Evolutionary conservation across 495 filamentous ascomycete genomes (phyloP), one percentile per base, ranked within the genome.

Genomic region (Chaetomium fimeti): DNA sequence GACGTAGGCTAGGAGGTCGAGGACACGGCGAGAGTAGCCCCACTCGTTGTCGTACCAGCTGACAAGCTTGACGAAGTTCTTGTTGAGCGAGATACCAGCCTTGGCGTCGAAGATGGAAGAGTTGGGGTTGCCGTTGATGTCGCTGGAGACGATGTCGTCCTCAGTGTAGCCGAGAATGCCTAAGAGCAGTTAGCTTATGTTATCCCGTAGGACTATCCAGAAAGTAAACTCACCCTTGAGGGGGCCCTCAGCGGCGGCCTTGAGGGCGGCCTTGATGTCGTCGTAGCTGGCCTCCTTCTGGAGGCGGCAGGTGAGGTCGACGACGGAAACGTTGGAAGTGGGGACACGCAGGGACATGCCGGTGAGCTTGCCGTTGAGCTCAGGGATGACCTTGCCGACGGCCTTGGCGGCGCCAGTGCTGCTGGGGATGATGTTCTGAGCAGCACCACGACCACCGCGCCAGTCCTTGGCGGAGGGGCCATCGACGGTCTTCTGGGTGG

Each of bases 331-430:
- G 84, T 98, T 98, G 84, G 91, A 81, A 74, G 94, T 98, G 61
- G 94, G 94, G 52, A 98, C 93, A 88, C 94, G 94, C 90, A 98
- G 92, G 72, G 95, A 83, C 94, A 98, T 97, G 81, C 94, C 94
- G 69, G 94, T 98, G 68, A 98, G 91, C 89, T 98, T 98, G 86
- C 94, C 94, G 82, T 98, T 98, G 65, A 98, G 85, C 62, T 84
- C 79, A 62, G 94, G 94, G 72, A 98, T 98, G 81, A 98, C 94
- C 87, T 98, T 98, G 82, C 94, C 94, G 82, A 98, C 94, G 76
- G 94, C 94, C 90, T 98, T 98, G 75, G 94, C 94, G 78, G 94
- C 94, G 87, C 94, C 94, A 67, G 94, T 98, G 86, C 92, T 96
- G 87, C 87, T 91, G 78, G 94, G 94, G 75, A 98, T 98, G 87